A percentile compares a stretch with the other conserved stretches of the same genome.
Evolutionary conservation across 2,329 filamentous ascomycete genomes (phyloP).

Genomic region (Coniochaeta ligniaria): DNA sequence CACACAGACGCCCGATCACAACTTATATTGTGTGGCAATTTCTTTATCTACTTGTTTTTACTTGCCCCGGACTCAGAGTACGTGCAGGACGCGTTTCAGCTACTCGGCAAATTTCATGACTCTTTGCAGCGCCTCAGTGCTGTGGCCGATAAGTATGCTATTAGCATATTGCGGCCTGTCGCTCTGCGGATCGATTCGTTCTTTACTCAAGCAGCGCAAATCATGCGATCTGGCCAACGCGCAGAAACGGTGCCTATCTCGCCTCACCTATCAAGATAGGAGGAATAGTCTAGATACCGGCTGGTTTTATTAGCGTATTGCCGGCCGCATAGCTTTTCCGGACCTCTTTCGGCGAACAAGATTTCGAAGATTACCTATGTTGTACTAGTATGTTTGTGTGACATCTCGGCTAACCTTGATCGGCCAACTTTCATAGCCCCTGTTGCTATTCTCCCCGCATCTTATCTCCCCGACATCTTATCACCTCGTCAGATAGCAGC

Average conservation of each 20-base stretch:
- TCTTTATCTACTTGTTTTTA: slow-evolving; percentile 39
- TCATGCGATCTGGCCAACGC: slow-evolving; percentile 4
- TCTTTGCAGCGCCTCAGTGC: slow-evolving; percentile 25
- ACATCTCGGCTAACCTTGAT: neutral
- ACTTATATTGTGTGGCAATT: slow-evolving; percentile 38
- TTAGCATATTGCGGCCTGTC: slow-evolving; percentile 25
- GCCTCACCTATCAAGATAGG: neutral
- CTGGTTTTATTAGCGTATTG: neutral
- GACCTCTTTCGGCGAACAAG: neutral
- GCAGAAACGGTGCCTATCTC: neutral
- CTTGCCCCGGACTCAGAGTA: slow-evolving; percentile 28
- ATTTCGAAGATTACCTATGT: neutral
- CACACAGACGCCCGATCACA: slow-evolving; percentile 29
- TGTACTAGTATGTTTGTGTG: no score
- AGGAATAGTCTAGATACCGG: neutral
- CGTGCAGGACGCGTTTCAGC: slow-evolving; percentile 25
- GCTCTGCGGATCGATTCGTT: slow-evolving; percentile 31
- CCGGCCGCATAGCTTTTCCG: neutral
- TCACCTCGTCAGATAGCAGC: neutral
- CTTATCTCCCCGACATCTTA: neutral
- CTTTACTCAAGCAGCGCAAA: slow-evolving; percentile 25
- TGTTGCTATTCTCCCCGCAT: neutral
- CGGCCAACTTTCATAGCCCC: neutral
- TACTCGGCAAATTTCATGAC: slow-evolving; percentile 28
- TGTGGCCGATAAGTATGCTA: slow-evolving; percentile 21